A percentile compares a stretch with the other conserved stretches of the same genome.
Conservation (phyloP, 1,284 basidiomycete genomes). For the Cerioporus squamosus region DNA sequence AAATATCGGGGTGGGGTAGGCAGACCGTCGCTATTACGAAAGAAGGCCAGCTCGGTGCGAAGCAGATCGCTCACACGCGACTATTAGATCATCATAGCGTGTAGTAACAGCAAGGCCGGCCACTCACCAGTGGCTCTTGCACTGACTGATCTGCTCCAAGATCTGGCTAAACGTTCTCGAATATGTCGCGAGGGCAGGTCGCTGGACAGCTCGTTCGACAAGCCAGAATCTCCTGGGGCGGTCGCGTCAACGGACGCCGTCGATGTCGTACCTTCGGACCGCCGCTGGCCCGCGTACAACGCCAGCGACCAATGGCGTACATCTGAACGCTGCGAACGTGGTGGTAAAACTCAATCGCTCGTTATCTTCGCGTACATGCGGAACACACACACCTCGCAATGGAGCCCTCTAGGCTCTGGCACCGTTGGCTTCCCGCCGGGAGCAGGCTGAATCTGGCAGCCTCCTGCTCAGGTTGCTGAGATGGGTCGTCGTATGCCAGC, state of each 20-base stretch:
- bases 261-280: too few relatives aligned
- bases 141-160: too few relatives aligned
- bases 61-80: constrained; percentile 9
- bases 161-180: too few relatives aligned
- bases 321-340: neutral
- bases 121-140: constrained; percentile 5
- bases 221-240: too few relatives aligned
- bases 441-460: neutral
- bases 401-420: neutral
- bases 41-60: neutral
- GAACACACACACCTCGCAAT: constrained; percentile 16
- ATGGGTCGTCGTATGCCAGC: too few relatives aligned
- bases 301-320: too few relatives aligned
- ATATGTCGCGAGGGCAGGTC: too few relatives aligned
- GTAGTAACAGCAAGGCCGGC: neutral
- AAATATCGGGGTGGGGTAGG: too few relatives aligned
- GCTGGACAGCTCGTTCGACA: too few relatives aligned
- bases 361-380: constrained; percentile 12
- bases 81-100: constrained; percentile 11
- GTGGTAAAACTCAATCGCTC: constrained; percentile 7
- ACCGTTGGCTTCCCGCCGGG: neutral
- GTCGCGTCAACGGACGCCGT: too few relatives aligned
- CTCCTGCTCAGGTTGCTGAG: neutral
- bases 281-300: too few relatives aligned
- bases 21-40: neutral